phyloP scores from a whole-genome alignment of 306 rosid genomes.

The Cucurbita maxima region DNA sequence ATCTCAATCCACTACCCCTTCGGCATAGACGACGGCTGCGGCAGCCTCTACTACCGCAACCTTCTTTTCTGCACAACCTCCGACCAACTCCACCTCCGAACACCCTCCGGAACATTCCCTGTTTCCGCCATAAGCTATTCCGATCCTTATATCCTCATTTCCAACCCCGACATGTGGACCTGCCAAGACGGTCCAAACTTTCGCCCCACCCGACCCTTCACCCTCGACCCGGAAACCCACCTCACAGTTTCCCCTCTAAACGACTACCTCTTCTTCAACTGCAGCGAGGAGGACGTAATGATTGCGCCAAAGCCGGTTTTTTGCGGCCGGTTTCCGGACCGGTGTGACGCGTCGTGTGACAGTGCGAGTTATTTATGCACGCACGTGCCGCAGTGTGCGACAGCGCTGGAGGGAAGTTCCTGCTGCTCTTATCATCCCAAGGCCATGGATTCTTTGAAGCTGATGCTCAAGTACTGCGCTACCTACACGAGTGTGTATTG shows the following conservation, averaged over 20 bases:
- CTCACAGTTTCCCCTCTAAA: conserved; percentile 57
- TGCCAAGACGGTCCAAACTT: conserved; percentile 52
- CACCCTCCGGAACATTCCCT: conserved; percentile 66
- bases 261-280: conserved; percentile 82
- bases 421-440: conserved; percentile 85
- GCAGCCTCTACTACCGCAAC: conserved; percentile 71
- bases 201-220: conserved; percentile 60
- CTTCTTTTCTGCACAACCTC: conserved; percentile 45
- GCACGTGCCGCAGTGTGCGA: conserved; percentile 60
- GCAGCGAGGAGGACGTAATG: conserved; percentile 52
- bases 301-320: conserved; percentile 69
- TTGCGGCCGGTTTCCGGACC: conserved; percentile 65
- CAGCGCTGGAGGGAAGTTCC: conserved; percentile 28
- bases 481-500: conserved; percentile 77
- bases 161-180: conserved; percentile 82
- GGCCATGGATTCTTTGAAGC: conserved; percentile 58
- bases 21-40: conserved; percentile 83
- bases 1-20: conserved; percentile 72
- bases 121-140: conserved; percentile 56
- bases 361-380: conserved; percentile 79
- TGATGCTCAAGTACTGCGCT: conserved; percentile 67
- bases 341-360: conserved; percentile 81
- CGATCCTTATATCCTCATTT: conserved; percentile 61
- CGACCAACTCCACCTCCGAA: conserved; percentile 49
- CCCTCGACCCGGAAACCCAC: conserved; percentile 60